Percentiles rank a stretch among this genome's conserved stretches.
These are phyloP conservation scores for Fusarium abutilonis DNA, from an alignment of 2,329 filamentous ascomycete genomes.

Conservation along the genomic window DNA sequence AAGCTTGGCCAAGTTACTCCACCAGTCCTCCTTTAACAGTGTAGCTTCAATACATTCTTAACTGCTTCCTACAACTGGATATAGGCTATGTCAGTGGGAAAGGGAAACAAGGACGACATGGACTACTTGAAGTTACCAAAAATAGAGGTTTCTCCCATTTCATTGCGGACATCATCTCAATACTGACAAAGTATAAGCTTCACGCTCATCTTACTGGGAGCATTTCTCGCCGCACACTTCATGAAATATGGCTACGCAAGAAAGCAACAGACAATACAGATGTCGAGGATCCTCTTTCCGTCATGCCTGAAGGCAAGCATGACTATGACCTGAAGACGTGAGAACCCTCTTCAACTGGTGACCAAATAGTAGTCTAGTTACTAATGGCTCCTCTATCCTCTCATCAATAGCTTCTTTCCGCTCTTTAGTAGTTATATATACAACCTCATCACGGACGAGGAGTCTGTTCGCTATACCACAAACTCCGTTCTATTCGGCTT, in stretches of 20 bases:
- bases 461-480: conserved; percentile 70
- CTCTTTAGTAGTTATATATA: conserved; percentile 85
- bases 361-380: background rate
- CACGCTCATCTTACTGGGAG: conserved; percentile 85
- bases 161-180: background rate
- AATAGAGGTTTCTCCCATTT: conserved; percentile 57
- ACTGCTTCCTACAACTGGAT: background rate
- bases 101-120: conserved; percentile 41
- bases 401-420: conserved; percentile 72
- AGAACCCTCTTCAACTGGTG: conserved; percentile 31
- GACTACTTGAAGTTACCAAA: conserved; percentile 64
- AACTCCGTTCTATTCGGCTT: conserved; percentile 73
- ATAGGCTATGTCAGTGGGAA: background rate
- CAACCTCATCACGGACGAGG: conserved; percentile 71
- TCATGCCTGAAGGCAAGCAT: conserved; percentile 76
- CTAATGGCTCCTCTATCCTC: background rate
- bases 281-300: conserved; percentile 73
- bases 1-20: background rate
- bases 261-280: conserved; percentile 61
- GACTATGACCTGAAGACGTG: conserved; percentile 76
- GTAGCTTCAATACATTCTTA: background rate
- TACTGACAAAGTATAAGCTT: conserved; percentile 59
- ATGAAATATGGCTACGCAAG: conserved; percentile 76
- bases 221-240: conserved; percentile 76
- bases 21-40: background rate